These are phyloP conservation scores for Podaxis rugospora DNA, from an alignment of 768 basidiomycete species.

Conservation along the genomic window DNA sequence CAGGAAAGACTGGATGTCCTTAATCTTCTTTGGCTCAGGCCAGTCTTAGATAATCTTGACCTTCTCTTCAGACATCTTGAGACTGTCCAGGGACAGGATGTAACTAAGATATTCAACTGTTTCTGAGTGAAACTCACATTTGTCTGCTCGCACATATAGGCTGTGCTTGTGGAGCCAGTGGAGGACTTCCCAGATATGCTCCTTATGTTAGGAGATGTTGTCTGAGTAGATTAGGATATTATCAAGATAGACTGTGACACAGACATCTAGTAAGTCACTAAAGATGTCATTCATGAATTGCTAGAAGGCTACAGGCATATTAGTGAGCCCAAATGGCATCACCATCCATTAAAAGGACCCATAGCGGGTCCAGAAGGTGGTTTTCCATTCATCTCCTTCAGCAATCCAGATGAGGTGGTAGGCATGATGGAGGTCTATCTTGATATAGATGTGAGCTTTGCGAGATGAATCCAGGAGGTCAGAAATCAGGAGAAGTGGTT, in stretches of 20 bases:
- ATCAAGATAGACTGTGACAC: slow-evolving; percentile 29
- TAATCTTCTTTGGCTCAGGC: slow-evolving; percentile 28
- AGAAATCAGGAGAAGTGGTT: slow-evolving; percentile 27
- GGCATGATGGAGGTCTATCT: slow-evolving; percentile 30
- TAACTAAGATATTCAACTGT: slow-evolving; percentile 34
- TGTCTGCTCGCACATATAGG: slow-evolving; percentile 27
- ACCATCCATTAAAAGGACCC: slow-evolving; percentile 33
- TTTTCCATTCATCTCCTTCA: slow-evolving; percentile 37
- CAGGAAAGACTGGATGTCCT: slow-evolving; percentile 17
- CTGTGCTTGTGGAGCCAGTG: slow-evolving; percentile 18
- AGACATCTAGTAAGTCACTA: slow-evolving; percentile 25
- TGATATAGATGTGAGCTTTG: slow-evolving; percentile 21
- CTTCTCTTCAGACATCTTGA: slow-evolving; percentile 34
- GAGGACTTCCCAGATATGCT: slow-evolving; percentile 27
- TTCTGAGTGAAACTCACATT: slow-evolving; percentile 27
- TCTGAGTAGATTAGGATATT: slow-evolving; percentile 35
- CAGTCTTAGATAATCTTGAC: slow-evolving; percentile 29
- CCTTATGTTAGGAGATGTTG: slow-evolving; percentile 18
- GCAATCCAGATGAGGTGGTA: slow-evolving; percentile 32
- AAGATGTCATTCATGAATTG: slow-evolving; percentile 31
- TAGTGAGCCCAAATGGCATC: slow-evolving; percentile 31
- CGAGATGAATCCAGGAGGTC: slow-evolving; percentile 25
- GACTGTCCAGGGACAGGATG: slow-evolving; percentile 23
- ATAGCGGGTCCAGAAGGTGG: slow-evolving; percentile 22
- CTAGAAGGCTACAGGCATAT: slow-evolving; percentile 32